A percentile compares a stretch with the other conserved stretches of the same genome.
phyloP scores from a whole-genome alignment of 257 asterid species.

The Anisodus acutangulus region DNA sequence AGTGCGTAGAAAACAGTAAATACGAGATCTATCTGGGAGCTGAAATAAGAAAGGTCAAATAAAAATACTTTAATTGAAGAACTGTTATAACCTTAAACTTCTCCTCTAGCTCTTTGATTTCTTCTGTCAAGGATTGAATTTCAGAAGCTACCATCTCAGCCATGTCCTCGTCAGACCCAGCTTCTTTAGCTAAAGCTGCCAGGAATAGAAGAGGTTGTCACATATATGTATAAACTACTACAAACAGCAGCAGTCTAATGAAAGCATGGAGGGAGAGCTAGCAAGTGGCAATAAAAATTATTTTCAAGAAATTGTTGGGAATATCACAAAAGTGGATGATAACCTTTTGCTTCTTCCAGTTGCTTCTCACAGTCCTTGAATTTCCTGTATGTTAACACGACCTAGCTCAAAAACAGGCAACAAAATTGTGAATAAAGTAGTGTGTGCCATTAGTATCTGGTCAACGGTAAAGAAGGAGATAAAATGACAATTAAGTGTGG shows the following conservation, averaged over 20 bases:
- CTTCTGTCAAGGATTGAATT: conserved; percentile 61
- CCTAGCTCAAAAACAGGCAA: conserved; percentile 57
- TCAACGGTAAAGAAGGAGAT: conserved; percentile 16
- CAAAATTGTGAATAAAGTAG: conserved; percentile 25
- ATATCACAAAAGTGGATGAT: conserved; percentile 30
- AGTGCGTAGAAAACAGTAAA: conserved; percentile 23
- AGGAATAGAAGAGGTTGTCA: conserved; percentile 32
- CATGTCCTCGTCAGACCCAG: conserved; percentile 84
- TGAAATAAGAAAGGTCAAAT: not conserved
- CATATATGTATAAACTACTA: not conserved
- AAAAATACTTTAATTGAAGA: conserved; percentile 14
- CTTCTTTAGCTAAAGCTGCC: conserved; percentile 81
- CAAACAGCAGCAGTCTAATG: conserved; percentile 11
- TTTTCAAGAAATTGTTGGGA: conserved; percentile 23
- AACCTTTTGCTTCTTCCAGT: conserved; percentile 90
- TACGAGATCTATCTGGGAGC: conserved; percentile 11
- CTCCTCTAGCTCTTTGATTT: conserved; percentile 70
- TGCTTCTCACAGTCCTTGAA: conserved; percentile 86
- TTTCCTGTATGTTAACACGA: conserved; percentile 66
- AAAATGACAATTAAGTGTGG: conserved; percentile 30
- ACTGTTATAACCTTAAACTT: conserved; percentile 65
- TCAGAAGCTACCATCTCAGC: conserved; percentile 90
- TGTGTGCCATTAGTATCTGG: conserved; percentile 10
- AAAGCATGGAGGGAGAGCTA: conserved; percentile 9
- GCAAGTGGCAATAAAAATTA: not conserved